Base-by-base conservation (phyloP, 192 early-diverging fungal species). In the Backusella australiensis region DNA sequence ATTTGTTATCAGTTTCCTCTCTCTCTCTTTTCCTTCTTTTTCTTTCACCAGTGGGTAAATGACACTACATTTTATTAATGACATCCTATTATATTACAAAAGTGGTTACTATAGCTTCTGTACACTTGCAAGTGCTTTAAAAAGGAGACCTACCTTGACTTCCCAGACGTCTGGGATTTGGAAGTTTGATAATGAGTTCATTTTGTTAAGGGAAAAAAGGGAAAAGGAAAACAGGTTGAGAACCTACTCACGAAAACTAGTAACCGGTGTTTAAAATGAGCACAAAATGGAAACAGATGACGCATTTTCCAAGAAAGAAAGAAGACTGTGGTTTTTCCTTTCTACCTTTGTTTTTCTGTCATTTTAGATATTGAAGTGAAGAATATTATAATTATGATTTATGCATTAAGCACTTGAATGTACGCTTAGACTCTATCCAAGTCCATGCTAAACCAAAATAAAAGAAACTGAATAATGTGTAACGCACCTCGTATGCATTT, bases 101-200 rank as follows among this genome's bases (percentile, higher is more conserved):
- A 69, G 21, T 63, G 26, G 56, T 63, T 63, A 63, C 2, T 29
- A 63, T 4, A 3, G 1, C 12, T 14, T 9, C 23, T 4, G 4
- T 63, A 21, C 11, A 29, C 4, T 63, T 12, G 3, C 1, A 29
- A 26, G 9, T 29, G 26, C 23, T 49, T 21, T n/a, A 19, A 29
- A n/a, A 53, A 2, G n/a, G 8, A 0, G 26, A 8, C 35, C 68
- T 71, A 83, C 82, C 56, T 77, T 83, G 35, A 83, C 82, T 67
- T 83, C 82, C 82, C 82, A 83, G 4, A 83, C 38, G 49, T 83
- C 82, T 41, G 82, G 82, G 6, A 83, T 79, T 52, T 76, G 52
- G 26, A 72, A 72, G 17, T 78, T 65, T 21, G 71, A 74, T 36
- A 78, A 53, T 0, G 66, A 70, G 56, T 78, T 78, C 77, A 78